These are phyloP conservation scores for Aspergillus puulaauensis DNA, from an alignment of 2,329 filamentous ascomycete genomes.

Conservation along the genomic window DNA sequence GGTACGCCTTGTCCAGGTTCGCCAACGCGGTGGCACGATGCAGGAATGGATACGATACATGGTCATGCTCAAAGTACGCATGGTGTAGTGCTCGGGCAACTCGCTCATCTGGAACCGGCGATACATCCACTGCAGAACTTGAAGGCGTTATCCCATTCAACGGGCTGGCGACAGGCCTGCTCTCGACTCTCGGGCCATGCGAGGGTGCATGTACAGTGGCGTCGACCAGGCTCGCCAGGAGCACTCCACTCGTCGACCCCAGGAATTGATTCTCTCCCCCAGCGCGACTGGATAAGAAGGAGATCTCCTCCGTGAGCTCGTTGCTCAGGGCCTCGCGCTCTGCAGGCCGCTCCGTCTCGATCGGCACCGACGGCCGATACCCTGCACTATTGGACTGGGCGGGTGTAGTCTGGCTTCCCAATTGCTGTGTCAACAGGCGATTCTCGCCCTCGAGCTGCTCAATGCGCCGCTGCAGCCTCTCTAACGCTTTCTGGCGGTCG, in stretches of 20 bases:
- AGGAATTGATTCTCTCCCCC: neutral
- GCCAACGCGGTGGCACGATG: neutral
- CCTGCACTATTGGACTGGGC: neutral
- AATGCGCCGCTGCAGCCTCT: neutral
- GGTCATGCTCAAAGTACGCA: neutral
- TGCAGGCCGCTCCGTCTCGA: neutral
- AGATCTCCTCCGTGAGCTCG: neutral
- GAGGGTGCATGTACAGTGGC: neutral
- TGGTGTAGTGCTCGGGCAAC: no score
- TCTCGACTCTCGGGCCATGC: neutral
- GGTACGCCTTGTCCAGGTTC: neutral
- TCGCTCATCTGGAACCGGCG: no score
- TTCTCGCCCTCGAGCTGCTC: neutral
- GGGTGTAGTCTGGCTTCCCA: neutral
- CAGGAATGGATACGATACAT: neutral
- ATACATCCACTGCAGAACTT: neutral
- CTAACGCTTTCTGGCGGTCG: neutral
- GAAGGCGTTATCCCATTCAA: neutral
- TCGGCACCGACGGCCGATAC: neutral
- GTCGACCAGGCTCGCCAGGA: neutral
- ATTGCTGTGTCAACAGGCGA: neutral
- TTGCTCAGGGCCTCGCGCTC: neutral
- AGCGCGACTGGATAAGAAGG: neutral
- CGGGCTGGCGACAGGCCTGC: neutral
- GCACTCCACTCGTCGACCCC: neutral